phyloP scores from a whole-genome alignment of 768 basidiomycete genomes.

The Mycena vitilis region DNA sequence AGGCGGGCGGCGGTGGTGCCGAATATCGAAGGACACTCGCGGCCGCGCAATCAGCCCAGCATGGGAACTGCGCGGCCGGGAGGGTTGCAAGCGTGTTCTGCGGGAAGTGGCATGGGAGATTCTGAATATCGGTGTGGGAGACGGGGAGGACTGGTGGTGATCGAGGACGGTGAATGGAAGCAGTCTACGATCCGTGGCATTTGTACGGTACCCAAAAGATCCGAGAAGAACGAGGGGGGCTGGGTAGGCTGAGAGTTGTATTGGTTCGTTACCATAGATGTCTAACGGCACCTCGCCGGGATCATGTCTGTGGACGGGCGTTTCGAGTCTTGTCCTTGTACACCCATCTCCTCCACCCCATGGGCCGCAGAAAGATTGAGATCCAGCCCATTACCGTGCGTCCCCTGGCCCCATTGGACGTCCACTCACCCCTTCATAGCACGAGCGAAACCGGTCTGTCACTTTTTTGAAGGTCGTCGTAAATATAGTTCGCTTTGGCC shows the following conservation, averaged over 20 bases:
- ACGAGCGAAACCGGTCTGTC: slow-evolving; percentile 80
- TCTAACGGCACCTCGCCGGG: slow-evolving; percentile 28
- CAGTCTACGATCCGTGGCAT: slow-evolving; percentile 18
- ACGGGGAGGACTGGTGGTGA: not conserved
- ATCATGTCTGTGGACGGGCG: slow-evolving; percentile 37
- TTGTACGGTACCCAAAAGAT: slow-evolving; percentile 22
- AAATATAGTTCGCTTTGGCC: slow-evolving; percentile 35
- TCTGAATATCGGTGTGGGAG: slow-evolving; percentile 9
- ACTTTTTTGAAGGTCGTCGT: slow-evolving; percentile 77
- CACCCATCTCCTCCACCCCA: slow-evolving; percentile 41
- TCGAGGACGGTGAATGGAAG: slow-evolving; percentile 23
- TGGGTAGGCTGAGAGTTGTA: slow-evolving; percentile 26
- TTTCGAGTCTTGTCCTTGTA: slow-evolving; percentile 30
- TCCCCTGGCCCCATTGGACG: slow-evolving; percentile 26
- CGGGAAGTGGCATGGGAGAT: slow-evolving; percentile 30
- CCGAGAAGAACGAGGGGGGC: slow-evolving; percentile 27
- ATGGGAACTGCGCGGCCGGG: slow-evolving; percentile 25
- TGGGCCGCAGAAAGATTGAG: slow-evolving; percentile 82
- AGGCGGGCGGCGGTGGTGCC: slow-evolving; percentile 26
- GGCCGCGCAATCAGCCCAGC: slow-evolving; percentile 33
- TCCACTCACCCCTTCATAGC: slow-evolving; percentile 47
- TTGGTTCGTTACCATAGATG: slow-evolving; percentile 33
- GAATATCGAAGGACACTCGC: slow-evolving; percentile 20
- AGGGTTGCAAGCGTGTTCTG: slow-evolving; percentile 10
- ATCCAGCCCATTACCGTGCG: slow-evolving; percentile 80